Percentiles rank a stretch among this genome's conserved stretches.
Conservation (phyloP, 2,329 filamentous ascomycete species). For the Daldinia sp. region DNA sequence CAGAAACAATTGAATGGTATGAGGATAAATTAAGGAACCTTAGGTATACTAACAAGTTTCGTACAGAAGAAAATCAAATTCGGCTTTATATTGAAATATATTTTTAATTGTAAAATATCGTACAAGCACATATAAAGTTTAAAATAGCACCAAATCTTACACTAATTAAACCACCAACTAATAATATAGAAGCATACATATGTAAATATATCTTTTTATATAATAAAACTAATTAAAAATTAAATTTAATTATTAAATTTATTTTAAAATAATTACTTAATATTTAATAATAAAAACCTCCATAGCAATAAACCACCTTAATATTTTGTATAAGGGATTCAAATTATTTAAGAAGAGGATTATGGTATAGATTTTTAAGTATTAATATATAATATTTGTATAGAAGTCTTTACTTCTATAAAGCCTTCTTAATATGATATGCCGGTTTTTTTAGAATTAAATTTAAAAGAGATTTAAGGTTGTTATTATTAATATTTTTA, state of each 20-base stretch:
- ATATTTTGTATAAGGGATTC: neutral
- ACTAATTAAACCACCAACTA: neutral
- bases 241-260: neutral
- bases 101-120: neutral
- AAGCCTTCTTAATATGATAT: neutral
- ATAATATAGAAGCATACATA: neutral
- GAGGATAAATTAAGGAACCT: neutral
- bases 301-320: neutral
- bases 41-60: neutral
- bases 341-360: neutral
- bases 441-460: neutral
- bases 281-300: neutral
- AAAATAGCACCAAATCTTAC: neutral
- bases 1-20: neutral
- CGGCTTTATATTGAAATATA: neutral
- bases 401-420: neutral
- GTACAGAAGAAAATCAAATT: neutral
- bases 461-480: neutral
- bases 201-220: too few species aligned
- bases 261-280: neutral
- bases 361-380: too few species aligned
- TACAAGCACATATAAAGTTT: neutral
- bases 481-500: neutral
- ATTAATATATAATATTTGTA: neutral
- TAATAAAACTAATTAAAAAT: neutral